Percentiles rank a stretch among this genome's conserved stretches.
These are phyloP conservation scores for Moricandia arvensis DNA, from an alignment of 345 rosid species.

Conservation along the genomic window DNA sequence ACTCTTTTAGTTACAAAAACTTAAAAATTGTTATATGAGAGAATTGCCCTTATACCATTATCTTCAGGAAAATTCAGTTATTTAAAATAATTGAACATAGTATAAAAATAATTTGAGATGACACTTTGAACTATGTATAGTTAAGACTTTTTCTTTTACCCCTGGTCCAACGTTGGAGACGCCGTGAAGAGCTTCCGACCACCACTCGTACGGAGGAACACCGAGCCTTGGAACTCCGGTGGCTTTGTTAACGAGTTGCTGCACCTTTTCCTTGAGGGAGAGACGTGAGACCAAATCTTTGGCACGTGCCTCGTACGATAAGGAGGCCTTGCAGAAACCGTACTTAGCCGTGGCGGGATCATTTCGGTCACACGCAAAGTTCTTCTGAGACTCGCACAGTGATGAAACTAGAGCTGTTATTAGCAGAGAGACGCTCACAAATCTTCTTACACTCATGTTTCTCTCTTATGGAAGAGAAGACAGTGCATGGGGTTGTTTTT, in stretches of 20 bases:
- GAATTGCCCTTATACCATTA: no score
- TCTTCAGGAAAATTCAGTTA: neutral
- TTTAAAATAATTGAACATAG: neutral
- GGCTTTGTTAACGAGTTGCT: slow-evolving; percentile 52
- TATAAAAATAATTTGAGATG: neutral
- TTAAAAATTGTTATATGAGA: no score
- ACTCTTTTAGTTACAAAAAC: no score
- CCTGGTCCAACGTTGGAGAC: slow-evolving; percentile 55
- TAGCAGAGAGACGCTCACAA: slow-evolving; percentile 27
- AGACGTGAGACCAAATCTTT: slow-evolving; percentile 48
- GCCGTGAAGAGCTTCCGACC: slow-evolving; percentile 79
- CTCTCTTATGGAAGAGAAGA: slow-evolving; percentile 18
- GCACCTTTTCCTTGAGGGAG: slow-evolving; percentile 56
- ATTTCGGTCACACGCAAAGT: slow-evolving; percentile 20
- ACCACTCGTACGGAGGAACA: slow-evolving; percentile 64
- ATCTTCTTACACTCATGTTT: slow-evolving; percentile 16
- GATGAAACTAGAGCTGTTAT: slow-evolving; percentile 30
- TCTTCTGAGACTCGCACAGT: slow-evolving; percentile 34
- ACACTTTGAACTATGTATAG: neutral
- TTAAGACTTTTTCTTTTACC: slow-evolving; percentile 6
- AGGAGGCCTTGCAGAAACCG: slow-evolving; percentile 45
- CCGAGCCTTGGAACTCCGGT: slow-evolving; percentile 53
- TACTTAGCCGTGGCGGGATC: slow-evolving; percentile 24
- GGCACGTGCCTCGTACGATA: slow-evolving; percentile 49
- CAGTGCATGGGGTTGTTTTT: neutral